phyloP scores from a whole-genome alignment of 345 rosid genomes.

The Camelina sativa region DNA sequence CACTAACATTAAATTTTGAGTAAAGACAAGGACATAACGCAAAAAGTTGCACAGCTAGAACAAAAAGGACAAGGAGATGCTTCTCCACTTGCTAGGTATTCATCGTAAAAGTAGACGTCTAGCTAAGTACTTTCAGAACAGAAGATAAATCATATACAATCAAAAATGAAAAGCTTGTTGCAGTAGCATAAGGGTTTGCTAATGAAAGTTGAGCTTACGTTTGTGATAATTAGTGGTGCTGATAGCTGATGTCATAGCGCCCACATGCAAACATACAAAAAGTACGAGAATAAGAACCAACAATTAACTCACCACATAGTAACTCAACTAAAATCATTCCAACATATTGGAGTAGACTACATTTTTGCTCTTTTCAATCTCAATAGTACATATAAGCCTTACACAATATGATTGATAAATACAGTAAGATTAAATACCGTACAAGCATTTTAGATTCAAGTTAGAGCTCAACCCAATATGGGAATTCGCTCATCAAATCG shows the following conservation, averaged over 20 bases:
- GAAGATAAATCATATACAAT: slow-evolving; percentile 15
- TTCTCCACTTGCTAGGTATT: not conserved
- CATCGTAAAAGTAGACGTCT: slow-evolving; percentile 11
- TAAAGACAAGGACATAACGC: not conserved
- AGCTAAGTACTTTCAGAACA: slow-evolving; percentile 5
- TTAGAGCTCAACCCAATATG: too few species aligned
- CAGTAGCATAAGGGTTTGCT: slow-evolving; percentile 18
- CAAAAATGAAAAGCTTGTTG: slow-evolving; percentile 15
- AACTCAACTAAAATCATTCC: not conserved
- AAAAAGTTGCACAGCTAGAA: slow-evolving; percentile 4
- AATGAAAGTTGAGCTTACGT: slow-evolving; percentile 65
- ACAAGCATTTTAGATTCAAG: too few species aligned
- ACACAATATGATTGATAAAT: too few species aligned
- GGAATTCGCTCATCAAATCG: too few species aligned
- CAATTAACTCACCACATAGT: slow-evolving; percentile 5
- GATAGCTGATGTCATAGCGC: slow-evolving; percentile 72
- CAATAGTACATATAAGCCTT: not conserved
- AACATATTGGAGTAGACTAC: slow-evolving; percentile 21
- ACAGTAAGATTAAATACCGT: too few species aligned
- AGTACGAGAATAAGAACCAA: slow-evolving; percentile 45
- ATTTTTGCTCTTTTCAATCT: not conserved
- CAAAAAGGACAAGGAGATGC: not conserved
- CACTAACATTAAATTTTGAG: slow-evolving; percentile 1
- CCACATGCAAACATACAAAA: slow-evolving; percentile 60
- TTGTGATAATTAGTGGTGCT: slow-evolving; percentile 96